Evolutionary conservation across 2,329 filamentous ascomycete genomes (phyloP), one percentile per base, ranked within the genome.

Genomic region (Diaporthe sp.): DNA sequence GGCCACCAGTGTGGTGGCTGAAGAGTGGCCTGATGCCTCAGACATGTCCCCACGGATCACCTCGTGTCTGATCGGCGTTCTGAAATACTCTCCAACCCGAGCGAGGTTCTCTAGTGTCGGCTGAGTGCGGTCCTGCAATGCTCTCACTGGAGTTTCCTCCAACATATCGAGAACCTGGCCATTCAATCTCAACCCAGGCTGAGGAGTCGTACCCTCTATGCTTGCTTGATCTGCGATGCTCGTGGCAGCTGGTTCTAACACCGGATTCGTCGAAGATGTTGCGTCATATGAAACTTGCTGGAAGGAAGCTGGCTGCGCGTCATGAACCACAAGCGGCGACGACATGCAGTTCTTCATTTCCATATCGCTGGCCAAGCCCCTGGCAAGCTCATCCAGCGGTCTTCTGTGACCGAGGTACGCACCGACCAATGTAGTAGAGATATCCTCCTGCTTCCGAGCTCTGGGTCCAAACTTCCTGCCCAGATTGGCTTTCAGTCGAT

Each of bases 381-480:
- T 68, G 12, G 71, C 71, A 10, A 67, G 58, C 31, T 73, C 71
- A 39, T 73, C 71, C 49, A 73, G 71, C 8, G 53, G 71, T 55
- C 58, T 28, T 15, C 39, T 51, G 22, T 62, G 28, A 6, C 71
- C 71, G 3, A 65, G 58, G 25, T 65, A 73, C 13, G 58, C 58
- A 5, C 71, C 53, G 25, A 73, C 42, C 71, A 73, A 9, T 4
- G 71, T 73, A 2, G 71, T 65, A 8, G 71, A 65, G 0, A 65
- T 73, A 2, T 73, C 71, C 31, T 73, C 46, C 13, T 72, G 74
- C 22, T 61, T 77, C 22, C 77, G 67, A 1, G 72, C 75, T n/a
- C 77, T 73, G 25, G 78, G 65, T 12, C 76, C 77, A 46, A 82
- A 75, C 13, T 69, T 59, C 67, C 70, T 79, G 44, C 19, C 13